Percentiles rank a stretch among this genome's conserved stretches.
Evolutionary conservation across 1,139 yeast genomes (phyloP).

Genomic region (Yamadazyma triangularis): DNA sequence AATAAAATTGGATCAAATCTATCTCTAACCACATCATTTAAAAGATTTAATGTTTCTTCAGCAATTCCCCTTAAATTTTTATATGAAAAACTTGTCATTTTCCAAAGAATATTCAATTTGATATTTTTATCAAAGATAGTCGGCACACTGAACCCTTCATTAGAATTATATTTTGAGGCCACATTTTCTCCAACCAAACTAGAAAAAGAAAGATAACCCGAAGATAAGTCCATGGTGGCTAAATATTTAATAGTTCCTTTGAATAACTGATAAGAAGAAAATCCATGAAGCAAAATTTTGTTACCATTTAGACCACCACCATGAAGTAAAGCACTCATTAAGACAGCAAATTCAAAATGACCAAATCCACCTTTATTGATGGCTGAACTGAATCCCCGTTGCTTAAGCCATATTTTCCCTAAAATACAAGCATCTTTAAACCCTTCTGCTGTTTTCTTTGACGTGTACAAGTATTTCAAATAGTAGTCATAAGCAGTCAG

Average conservation of each 20-base stretch:
- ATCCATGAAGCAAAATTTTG: conserved; percentile 76
- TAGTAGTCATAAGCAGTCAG: conserved; percentile 67
- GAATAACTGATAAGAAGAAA: conserved; percentile 87
- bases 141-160: conserved; percentile 64
- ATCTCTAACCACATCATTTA: conserved; percentile 78
- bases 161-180: conserved; percentile 46
- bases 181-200: conserved; percentile 49
- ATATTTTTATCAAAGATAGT: conserved; percentile 73
- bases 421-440: conserved; percentile 84
- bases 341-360: conserved; percentile 78
- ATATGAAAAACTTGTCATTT: conserved; percentile 71
- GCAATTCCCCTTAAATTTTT: conserved; percentile 62
- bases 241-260: conserved; percentile 80
- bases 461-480: conserved; percentile 68
- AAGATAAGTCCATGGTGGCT: conserved; percentile 68
- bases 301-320: conserved; percentile 83
- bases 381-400: conserved; percentile 71
- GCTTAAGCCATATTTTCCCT: conserved; percentile 87
- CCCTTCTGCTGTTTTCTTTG: conserved; percentile 74
- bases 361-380: conserved; percentile 80
- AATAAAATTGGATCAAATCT: conserved; percentile 84
- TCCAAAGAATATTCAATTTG: conserved; percentile 75
- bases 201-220: conserved; percentile 65
- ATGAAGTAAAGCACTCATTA: conserved; percentile 75
- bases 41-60: conserved; percentile 56